Evolutionary conservation across 1,139 yeast species (phyloP).

Genomic region (Protomyces gravidus): DNA sequence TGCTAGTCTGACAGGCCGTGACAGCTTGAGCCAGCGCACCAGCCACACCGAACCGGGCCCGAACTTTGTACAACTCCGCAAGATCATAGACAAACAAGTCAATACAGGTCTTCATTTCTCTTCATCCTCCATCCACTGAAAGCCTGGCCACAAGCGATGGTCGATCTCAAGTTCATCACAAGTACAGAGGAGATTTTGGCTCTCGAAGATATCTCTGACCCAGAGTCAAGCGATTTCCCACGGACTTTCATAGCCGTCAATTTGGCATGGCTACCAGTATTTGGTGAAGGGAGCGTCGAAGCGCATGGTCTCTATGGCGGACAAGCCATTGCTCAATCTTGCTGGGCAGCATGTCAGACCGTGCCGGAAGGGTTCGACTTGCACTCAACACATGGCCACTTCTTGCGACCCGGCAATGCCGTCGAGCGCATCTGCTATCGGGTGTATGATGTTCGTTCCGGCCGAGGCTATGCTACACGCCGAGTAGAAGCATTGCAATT

Average conservation of each 20-base stretch:
- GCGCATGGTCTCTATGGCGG: slow-evolving; percentile 26
- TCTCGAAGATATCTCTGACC: slow-evolving; percentile 21
- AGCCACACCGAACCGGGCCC: neutral
- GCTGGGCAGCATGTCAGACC: slow-evolving; percentile 26
- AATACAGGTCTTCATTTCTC: too few species aligned
- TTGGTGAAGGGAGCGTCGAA: slow-evolving; percentile 17
- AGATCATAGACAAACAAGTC: too few species aligned
- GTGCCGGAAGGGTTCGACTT: slow-evolving; percentile 22
- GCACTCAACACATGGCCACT: slow-evolving; percentile 27
- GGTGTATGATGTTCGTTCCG: slow-evolving; percentile 22
- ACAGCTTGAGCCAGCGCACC: too few species aligned
- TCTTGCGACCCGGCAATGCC: slow-evolving; percentile 21
- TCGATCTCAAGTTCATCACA: neutral
- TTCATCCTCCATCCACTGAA: too few species aligned
- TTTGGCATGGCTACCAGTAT: slow-evolving; percentile 19
- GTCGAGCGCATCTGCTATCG: slow-evolving; percentile 18
- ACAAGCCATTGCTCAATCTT: slow-evolving; percentile 24
- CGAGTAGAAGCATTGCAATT: slow-evolving; percentile 21
- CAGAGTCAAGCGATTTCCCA: slow-evolving; percentile 20
- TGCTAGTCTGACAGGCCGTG: too few species aligned
- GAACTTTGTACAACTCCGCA: too few species aligned
- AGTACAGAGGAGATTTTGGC: slow-evolving; percentile 14
- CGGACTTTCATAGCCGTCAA: slow-evolving; percentile 19
- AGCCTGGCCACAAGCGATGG: too few species aligned
- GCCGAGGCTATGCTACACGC: slow-evolving; percentile 21